Evolutionary conservation across 2,329 filamentous ascomycete genomes (phyloP).

Genomic region (Hymenoscyphus infarciens): DNA sequence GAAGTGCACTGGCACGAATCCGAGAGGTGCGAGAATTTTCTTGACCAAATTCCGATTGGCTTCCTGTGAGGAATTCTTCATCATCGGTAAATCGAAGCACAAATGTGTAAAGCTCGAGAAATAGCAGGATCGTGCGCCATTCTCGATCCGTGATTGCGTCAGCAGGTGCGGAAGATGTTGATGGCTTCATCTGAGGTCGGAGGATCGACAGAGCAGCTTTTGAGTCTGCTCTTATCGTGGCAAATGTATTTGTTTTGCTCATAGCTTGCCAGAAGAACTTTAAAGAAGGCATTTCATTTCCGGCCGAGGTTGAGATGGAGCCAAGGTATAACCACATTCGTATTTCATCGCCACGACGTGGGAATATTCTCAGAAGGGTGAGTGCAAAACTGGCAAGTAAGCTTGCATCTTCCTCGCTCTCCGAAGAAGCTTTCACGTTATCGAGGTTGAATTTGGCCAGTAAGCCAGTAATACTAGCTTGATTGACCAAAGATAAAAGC

Average conservation of each 20-base stretch:
- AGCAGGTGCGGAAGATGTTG: slow-evolving; percentile 9
- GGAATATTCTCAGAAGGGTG: slow-evolving; percentile 81
- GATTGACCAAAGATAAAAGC: slow-evolving; percentile 68
- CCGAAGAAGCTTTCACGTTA: slow-evolving; percentile 26
- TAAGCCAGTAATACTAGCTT: slow-evolving; percentile 63
- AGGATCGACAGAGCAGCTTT: slow-evolving; percentile 53
- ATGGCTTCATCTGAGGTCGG: slow-evolving; percentile 24
- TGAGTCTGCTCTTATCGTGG: slow-evolving; percentile 53
- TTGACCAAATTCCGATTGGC: slow-evolving; percentile 41
- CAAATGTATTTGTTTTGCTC: slow-evolving; percentile 53
- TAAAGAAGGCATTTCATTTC: slow-evolving; percentile 57
- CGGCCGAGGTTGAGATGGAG: slow-evolving; percentile 32
- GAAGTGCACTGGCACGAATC: slow-evolving; percentile 63
- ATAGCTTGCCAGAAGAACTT: slow-evolving; percentile 81
- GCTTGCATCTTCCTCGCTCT: slow-evolving; percentile 53
- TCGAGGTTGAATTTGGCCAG: slow-evolving; percentile 34
- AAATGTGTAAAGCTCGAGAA: slow-evolving; percentile 92
- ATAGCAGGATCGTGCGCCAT: slow-evolving; percentile 86
- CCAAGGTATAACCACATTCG: slow-evolving; percentile 91
- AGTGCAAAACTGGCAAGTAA: slow-evolving; percentile 82
- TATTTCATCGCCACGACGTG: slow-evolving; percentile 77
- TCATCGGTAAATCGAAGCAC: slow-evolving; percentile 91
- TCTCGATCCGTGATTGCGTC: slow-evolving; percentile 45
- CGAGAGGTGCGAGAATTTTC: slow-evolving; percentile 43
- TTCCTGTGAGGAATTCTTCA: slow-evolving; percentile 80